Conservation (phyloP, 2,329 filamentous ascomycete genomes). For the Penicillium sp. region DNA sequence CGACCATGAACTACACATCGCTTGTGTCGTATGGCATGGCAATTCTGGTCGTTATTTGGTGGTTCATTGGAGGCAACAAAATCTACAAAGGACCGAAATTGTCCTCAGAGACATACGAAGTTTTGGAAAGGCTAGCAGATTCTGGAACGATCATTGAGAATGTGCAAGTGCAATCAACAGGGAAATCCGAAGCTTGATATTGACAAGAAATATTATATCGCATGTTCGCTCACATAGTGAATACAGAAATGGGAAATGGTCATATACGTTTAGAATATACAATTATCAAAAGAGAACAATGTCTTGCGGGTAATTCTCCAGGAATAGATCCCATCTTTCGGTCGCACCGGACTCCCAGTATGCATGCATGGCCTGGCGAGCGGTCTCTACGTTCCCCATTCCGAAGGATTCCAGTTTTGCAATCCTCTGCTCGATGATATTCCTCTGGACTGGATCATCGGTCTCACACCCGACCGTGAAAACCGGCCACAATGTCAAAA, state of each 20-base stretch:
- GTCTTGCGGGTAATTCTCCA: constrained; percentile 3
- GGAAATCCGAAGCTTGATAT: not conserved
- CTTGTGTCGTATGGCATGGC: constrained; percentile 9
- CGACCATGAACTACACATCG: constrained; percentile 7
- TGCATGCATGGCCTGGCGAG: constrained; percentile 5
- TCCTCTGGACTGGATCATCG: constrained; percentile 1
- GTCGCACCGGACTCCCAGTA: constrained; percentile 6
- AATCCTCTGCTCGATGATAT: constrained; percentile 1
- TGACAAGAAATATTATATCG: not conserved
- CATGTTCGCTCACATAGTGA: not conserved
- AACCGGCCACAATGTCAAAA: constrained; percentile 4
- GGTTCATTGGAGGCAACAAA: constrained; percentile 4
- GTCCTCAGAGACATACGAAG: constrained; percentile 1
- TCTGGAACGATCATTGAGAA: not conserved
- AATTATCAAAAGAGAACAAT: constrained; percentile 2
- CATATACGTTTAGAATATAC: not conserved
- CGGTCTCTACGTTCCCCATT: constrained; percentile 7
- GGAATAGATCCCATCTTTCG: constrained; percentile 7
- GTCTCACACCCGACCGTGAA: constrained; percentile 8
- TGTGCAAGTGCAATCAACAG: not conserved
- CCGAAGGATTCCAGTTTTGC: constrained; percentile 4
- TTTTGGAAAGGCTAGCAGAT: constrained; percentile 1
- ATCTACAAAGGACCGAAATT: constrained; percentile 6
- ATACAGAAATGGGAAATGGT: not conserved
- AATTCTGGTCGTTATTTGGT: constrained; percentile 6